Percentiles rank a stretch among this genome's conserved stretches.
These are phyloP conservation scores for Arthonia radiata DNA, from an alignment of 495 filamentous ascomycete species.

Conservation along the genomic window DNA sequence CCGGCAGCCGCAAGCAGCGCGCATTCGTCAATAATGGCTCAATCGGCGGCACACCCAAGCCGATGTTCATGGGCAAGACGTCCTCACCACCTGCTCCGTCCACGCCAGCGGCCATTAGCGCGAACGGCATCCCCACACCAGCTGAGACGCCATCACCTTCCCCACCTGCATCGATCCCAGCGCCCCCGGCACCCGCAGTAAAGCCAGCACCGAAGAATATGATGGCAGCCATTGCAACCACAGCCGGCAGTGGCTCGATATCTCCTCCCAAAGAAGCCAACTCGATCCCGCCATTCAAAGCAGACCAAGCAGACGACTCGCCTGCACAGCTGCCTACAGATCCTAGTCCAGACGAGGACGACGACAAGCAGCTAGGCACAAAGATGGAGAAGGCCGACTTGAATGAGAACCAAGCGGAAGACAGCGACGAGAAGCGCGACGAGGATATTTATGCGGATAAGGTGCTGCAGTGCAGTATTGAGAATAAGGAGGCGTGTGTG, in stretches of 20 bases:
- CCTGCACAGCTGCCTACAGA: slow-evolving; percentile 43
- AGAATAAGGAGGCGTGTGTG: slow-evolving; percentile 68
- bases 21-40: slow-evolving; percentile 19
- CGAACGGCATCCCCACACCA: slow-evolving; percentile 37
- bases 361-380: slow-evolving; percentile 30
- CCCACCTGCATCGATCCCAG: too few relatives aligned
- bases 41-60: slow-evolving; percentile 14
- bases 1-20: slow-evolving; percentile 40
- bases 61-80: slow-evolving; percentile 30
- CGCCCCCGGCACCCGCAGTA: too few relatives aligned
- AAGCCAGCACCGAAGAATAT: too few relatives aligned
- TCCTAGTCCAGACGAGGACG: slow-evolving; percentile 21
- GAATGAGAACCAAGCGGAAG: slow-evolving; percentile 36
- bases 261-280: slow-evolving; percentile 18
- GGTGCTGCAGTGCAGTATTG: slow-evolving; percentile 73
- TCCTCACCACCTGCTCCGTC: slow-evolving; percentile 16
- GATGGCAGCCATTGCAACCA: slow-evolving; percentile 12
- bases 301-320: slow-evolving; percentile 42
- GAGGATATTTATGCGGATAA: slow-evolving; percentile 82
- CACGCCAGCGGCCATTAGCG: slow-evolving; percentile 17
- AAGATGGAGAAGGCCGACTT: slow-evolving; percentile 12
- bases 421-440: slow-evolving; percentile 42
- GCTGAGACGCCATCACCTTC: slow-evolving; percentile 31
- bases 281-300: slow-evolving; percentile 33
- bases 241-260: slow-evolving; percentile 12